Evolutionary conservation across 2,329 filamentous ascomycete species (phyloP).

Genomic region (Alternaria consortialis): DNA sequence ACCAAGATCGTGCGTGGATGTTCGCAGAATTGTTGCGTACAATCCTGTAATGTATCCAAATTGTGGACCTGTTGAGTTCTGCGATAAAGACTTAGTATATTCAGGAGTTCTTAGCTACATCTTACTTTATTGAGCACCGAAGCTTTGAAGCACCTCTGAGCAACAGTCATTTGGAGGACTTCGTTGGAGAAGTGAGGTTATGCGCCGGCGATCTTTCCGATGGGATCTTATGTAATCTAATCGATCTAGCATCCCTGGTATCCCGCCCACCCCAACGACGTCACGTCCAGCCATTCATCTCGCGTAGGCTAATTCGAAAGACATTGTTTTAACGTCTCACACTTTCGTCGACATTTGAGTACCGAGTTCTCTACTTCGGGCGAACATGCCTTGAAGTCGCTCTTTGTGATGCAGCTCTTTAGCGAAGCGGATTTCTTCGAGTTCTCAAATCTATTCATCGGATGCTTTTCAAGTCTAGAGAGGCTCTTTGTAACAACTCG

Average conservation of each 20-base stretch:
- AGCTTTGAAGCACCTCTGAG: background rate
- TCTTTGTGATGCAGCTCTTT: too few relatives aligned
- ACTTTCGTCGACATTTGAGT: too few relatives aligned
- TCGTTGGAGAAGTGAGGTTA: background rate
- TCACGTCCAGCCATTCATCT: background rate
- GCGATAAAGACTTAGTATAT: background rate
- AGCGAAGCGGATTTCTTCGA: background rate
- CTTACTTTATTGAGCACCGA: background rate
- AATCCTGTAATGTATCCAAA: background rate
- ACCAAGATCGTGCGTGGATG: background rate
- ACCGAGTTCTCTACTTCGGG: too few relatives aligned
- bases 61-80: background rate
- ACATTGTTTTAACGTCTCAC: too few relatives aligned
- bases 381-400: background rate
- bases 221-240: background rate
- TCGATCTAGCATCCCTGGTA: background rate
- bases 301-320: background rate
- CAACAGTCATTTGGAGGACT: background rate
- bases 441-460: background rate
- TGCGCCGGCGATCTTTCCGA: background rate
- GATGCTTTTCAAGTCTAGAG: background rate
- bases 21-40: background rate
- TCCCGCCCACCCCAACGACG: background rate
- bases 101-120: background rate
- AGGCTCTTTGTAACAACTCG: background rate